A percentile compares a stretch with the other conserved stretches of the same genome.
Conservation (phyloP, 352 stramenopile species). For the Pythium dissimile region DNA sequence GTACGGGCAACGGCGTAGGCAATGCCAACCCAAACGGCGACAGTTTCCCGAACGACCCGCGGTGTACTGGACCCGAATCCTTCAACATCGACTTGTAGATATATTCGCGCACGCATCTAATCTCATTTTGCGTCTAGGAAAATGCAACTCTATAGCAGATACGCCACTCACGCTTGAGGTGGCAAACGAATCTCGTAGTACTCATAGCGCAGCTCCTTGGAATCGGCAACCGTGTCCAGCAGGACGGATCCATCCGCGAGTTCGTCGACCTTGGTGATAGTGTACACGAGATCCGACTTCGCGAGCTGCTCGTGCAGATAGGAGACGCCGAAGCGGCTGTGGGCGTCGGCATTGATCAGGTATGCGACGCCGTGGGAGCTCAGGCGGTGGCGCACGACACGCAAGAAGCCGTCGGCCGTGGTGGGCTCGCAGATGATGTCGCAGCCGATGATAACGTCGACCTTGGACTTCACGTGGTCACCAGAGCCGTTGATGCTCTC, state of each 20-base stretch:
- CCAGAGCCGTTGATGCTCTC: conserved; percentile 47
- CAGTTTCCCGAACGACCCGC: conserved; percentile 60
- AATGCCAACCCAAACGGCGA: conserved; percentile 76
- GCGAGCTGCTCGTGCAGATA: conserved; percentile 69
- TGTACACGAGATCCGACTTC: conserved; percentile 57
- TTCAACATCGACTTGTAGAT: conserved; percentile 49
- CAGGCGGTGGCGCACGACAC: conserved; percentile 65
- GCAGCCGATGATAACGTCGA: conserved; percentile 81
- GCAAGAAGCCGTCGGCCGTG: conserved; percentile 84
- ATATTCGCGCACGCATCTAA: not conserved
- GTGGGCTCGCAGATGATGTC: conserved; percentile 88
- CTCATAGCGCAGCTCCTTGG: conserved; percentile 79
- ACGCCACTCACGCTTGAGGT: not conserved
- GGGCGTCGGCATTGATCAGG: conserved; percentile 84
- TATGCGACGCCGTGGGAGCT: conserved; percentile 57
- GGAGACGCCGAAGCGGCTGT: conserved; percentile 80
- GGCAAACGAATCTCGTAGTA: conserved; percentile 80
- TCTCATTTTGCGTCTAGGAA: not conserved
- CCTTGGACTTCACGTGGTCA: conserved; percentile 29
- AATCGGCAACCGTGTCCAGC: conserved; percentile 73
- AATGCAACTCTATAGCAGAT: not conserved
- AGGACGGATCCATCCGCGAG: conserved; percentile 55
- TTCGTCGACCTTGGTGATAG: conserved; percentile 62
- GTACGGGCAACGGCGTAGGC: conserved; percentile 53
- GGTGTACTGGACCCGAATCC: conserved; percentile 53